Evolutionary conservation across 352 stramenopile species (phyloP), one percentile per base, ranked within the genome.

Genomic region (Phytophthora pinifolia): DNA sequence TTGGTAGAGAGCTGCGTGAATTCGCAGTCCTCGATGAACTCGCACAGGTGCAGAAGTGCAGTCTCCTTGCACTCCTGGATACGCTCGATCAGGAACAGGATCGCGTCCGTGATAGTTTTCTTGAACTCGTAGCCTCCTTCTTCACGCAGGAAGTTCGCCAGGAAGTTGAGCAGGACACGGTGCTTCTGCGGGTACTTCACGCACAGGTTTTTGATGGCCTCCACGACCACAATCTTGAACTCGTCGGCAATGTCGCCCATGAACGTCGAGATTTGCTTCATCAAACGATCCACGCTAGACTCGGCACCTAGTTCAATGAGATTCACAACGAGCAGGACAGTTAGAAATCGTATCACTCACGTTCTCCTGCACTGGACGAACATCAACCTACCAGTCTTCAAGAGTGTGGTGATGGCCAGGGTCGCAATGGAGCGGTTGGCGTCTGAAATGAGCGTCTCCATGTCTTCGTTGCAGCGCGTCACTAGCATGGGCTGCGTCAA

Each of bases 21-120:
- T 52, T 96, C 88, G 48, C 86, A 96, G 82, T 99, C 97, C 66
- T 99, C 98, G 62, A 99, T 99, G 62, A 99, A 99, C 79, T 99
- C 98, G 55, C 97, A 99, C 47, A 99, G 67, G 67, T 99, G 96
- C 4, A 99, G 79, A 27, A 99, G 74, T 14, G 82, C 96, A 31
- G 78, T 93, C 65, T 99, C 97, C 63, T 98, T 99, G 46, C 95
- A 98, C 68, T 99, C 96, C 9, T 97, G 96, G 22, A 99, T 98
- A 41, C 86, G 67, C 22, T 96, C 84, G 39, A 99, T 98, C 39
- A 99, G 76, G 31, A 96, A 97, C 18, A 99, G 70, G 62, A 99
- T 99, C 44, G 87, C 86, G 59, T 98, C 92, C 33, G 98, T 98
- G 68, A 99, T 99, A 30, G 95, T 97, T 61, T 97, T 97, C 79